phyloP scores from a whole-genome alignment of 2,329 filamentous ascomycete species.

The Zymoseptoria tritici region DNA sequence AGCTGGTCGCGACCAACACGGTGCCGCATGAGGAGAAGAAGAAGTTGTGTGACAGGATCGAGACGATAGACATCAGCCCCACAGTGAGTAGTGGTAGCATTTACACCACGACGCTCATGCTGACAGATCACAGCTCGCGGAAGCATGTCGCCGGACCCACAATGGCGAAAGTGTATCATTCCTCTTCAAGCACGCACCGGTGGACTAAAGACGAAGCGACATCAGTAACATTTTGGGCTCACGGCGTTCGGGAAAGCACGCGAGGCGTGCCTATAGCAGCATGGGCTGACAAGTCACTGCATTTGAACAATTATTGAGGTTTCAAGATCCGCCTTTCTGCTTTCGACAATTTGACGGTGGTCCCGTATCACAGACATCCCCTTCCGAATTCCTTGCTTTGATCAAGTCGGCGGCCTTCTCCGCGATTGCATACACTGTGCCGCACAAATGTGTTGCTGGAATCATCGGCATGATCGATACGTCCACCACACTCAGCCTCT shows the following conservation, averaged over 20 bases:
- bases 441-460: constrained; percentile 17
- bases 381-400: constrained; percentile 3
- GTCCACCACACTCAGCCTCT: constrained; percentile 25
- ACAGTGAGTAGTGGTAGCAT: constrained; percentile 44
- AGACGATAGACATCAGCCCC: constrained; percentile 86
- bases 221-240: neutral
- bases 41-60: constrained; percentile 67
- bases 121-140: constrained; percentile 43
- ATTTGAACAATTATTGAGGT: neutral
- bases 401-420: constrained; percentile 31
- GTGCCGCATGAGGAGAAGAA: constrained; percentile 76
- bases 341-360: too few species aligned
- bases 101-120: neutral
- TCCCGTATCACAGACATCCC: too few species aligned
- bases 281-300: neutral
- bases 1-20: constrained; percentile 85
- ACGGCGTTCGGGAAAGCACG: neutral
- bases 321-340: neutral
- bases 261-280: neutral
- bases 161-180: constrained; percentile 62
- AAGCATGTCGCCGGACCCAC: constrained; percentile 61
- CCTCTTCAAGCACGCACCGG: constrained; percentile 58
- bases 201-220: constrained; percentile 7
- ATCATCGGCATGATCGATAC: constrained; percentile 28
- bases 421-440: constrained; percentile 28